Evolutionary conservation across 345 rosid species (phyloP), one percentile per base, ranked within the genome.

Genomic region (Pistacia vera): DNA sequence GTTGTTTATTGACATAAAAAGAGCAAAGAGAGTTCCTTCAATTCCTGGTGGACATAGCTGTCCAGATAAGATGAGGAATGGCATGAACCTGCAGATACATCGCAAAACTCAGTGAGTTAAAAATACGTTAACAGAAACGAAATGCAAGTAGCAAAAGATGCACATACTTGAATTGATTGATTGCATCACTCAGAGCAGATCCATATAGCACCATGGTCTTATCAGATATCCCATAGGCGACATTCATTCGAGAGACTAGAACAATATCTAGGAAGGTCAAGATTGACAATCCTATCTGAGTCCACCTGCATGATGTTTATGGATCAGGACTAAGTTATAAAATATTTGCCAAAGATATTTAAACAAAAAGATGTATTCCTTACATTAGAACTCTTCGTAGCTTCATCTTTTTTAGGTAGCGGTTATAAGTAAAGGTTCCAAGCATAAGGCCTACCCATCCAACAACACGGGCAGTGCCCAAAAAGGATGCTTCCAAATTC

Each of bases 391-490:
- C 92, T 75, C 73, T 92, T 20, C 91, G 86, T 16, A 96, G 87
- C 82, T 91, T 93, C 97, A 92, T 84, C 44, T 75, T 81, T 82
- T 92, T 92, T 55, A 96, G 84, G 84, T 86, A 90, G 2, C 84
- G 87, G 77, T 92, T 96, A 80, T 92, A 93, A 18, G 77, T 77
- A 73, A 90, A 87, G 52, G 98, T 93, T 64, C 98, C 99, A 71
- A 93, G 28, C 98, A 96, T 92, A 80, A 96, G 99, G 60, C 99
- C 97, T 61, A 87, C 68, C 97, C 97, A 96, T 80, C 97, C 98
- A 69, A 94, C 83, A 74, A 96, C 99, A 71, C 97, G 93, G 2
- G 90, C 84, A 66, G 90, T 90, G 68, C 99, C 99, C 78, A 96
- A 66, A 82, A 96, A 94, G 6, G 98, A 88, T 54, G 97, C 92